phyloP scores from a whole-genome alignment of 495 filamentous ascomycete genomes.

The Astrothelium subdiscretum region DNA sequence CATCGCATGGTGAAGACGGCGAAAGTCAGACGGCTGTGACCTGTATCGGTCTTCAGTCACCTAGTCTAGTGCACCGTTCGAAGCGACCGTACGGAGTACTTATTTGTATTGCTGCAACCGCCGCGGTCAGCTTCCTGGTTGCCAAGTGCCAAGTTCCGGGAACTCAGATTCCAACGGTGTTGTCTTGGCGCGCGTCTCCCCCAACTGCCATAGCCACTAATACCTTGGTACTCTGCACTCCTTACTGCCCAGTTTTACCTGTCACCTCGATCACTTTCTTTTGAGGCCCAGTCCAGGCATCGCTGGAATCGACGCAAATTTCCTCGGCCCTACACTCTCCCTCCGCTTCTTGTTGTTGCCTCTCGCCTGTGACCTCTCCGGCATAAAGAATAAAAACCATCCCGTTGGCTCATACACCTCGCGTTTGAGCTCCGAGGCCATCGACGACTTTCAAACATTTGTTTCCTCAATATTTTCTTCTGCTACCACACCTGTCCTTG shows the following conservation, averaged over 20 bases:
- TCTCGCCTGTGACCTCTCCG: not conserved
- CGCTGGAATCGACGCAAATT: too few relatives aligned
- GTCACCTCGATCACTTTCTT: too few relatives aligned
- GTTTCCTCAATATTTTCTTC: not conserved
- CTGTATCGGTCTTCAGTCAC: too few relatives aligned
- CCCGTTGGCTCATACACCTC: not conserved
- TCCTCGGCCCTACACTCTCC: not conserved
- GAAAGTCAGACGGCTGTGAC: too few relatives aligned
- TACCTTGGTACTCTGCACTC: not conserved
- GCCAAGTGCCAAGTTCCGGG: too few relatives aligned
- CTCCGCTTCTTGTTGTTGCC: not conserved
- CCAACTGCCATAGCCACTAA: too few relatives aligned
- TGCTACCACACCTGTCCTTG: not conserved
- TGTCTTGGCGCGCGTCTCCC: not conserved
- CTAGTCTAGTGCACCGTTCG: too few relatives aligned
- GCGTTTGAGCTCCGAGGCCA: not conserved
- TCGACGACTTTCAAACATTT: not conserved
- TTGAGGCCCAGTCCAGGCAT: too few relatives aligned
- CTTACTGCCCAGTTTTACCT: not conserved
- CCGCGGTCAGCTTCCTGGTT: not conserved
- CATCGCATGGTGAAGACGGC: too few relatives aligned
- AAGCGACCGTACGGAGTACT: too few relatives aligned
- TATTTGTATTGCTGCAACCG: not conserved
- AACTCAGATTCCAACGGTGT: too few relatives aligned
- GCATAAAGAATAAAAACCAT: not conserved